Conservation (phyloP, 805 yeast genomes). For the Tetrapisispora arboricola region DNA sequence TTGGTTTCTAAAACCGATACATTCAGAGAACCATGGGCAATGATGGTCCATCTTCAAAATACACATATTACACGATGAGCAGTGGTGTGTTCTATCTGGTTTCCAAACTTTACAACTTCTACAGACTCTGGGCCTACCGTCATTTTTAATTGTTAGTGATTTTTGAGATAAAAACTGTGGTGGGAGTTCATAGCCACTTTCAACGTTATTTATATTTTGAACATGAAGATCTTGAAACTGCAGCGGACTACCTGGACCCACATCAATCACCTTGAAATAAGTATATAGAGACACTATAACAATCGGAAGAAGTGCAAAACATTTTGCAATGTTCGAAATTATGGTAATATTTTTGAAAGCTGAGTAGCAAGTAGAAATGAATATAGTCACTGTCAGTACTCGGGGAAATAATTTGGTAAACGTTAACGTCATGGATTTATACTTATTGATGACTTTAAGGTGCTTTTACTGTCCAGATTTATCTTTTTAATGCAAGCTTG, state of each 20-base stretch:
- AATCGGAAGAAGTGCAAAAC: conserved; percentile 2
- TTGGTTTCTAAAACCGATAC: conserved; percentile 77
- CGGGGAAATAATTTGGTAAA: conserved; percentile 18
- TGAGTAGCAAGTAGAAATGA: conserved; percentile 16
- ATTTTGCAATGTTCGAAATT: conserved; percentile 8
- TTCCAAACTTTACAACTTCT: conserved; percentile 62
- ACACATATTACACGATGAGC: conserved; percentile 61
- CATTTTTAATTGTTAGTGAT: conserved; percentile 38
- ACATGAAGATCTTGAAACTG: conserved; percentile 41
- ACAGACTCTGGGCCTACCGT: conserved; percentile 63
- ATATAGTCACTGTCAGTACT: conserved; percentile 14
- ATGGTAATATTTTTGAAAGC: conserved; percentile 10
- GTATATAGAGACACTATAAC: conserved; percentile 30
- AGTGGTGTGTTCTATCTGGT: conserved; percentile 84
- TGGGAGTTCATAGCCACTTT: conserved; percentile 28
- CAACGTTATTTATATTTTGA: conserved; percentile 20
- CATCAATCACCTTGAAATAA: conserved; percentile 41
- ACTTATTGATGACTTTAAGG: no score
- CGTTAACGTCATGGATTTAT: not conserved
- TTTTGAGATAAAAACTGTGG: conserved; percentile 34
- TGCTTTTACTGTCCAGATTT: no score
- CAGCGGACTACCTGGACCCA: conserved; percentile 58
- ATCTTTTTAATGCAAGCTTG: no score
- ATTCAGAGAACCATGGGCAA: conserved; percentile 87
- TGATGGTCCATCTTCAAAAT: conserved; percentile 88